Conservation (phyloP, 73 alveolate genomes). For the Uronychia binucleata region DNA sequence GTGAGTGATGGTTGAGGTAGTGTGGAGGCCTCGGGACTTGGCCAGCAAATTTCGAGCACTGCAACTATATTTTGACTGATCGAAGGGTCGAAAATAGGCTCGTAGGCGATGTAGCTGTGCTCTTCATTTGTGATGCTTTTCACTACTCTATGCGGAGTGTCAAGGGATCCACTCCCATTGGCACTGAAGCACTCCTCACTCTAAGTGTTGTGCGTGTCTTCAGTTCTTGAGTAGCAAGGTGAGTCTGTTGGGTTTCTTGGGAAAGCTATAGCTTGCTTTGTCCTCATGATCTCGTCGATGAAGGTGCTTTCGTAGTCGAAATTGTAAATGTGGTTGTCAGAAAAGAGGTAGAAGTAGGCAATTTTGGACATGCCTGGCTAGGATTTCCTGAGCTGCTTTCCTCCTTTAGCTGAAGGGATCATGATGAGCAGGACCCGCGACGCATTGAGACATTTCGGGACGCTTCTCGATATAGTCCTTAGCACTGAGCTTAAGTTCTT, state of each 20-base stretch:
- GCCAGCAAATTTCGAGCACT: background rate
- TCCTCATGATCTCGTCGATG: conserved; percentile 5
- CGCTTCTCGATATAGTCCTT: background rate
- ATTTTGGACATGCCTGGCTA: background rate
- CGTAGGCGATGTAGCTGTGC: background rate
- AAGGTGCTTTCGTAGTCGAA: conserved; percentile 14
- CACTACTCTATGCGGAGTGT: background rate
- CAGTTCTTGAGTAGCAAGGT: background rate
- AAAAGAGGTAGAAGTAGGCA: conserved; percentile 14
- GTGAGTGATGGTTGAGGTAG: too few species aligned
- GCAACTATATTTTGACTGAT: background rate
- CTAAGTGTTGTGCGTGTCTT: background rate
- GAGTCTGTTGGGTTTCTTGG: background rate
- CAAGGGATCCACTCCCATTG: background rate
- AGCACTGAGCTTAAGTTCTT: background rate
- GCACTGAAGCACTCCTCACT: too few species aligned
- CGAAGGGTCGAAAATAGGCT: background rate
- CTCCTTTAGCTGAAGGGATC: background rate
- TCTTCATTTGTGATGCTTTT: background rate
- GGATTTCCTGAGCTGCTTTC: background rate
- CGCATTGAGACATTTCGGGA: background rate
- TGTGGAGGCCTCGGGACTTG: background rate
- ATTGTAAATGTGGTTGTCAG: conserved; percentile 20
- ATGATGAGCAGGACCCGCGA: background rate
- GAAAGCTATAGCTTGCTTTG: background rate